These are phyloP conservation scores for Pythium diclinum DNA, from an alignment of 352 stramenopile species.

Conservation along the genomic window DNA sequence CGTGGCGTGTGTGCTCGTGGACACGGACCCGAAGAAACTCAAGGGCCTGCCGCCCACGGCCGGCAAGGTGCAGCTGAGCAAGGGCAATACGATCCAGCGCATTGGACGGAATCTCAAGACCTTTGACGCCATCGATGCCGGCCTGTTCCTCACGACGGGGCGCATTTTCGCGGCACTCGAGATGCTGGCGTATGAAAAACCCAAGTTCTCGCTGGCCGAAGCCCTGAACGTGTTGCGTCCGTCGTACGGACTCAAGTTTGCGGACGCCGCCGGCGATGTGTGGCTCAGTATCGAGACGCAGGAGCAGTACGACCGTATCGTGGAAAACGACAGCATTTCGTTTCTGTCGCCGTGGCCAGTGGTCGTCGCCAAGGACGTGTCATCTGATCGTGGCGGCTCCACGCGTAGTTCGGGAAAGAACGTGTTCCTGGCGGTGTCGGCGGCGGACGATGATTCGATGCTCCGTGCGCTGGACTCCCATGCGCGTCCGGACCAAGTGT, in stretches of 20 bases:
- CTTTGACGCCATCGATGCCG: conserved; percentile 76
- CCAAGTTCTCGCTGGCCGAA: conserved; percentile 81
- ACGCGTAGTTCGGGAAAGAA: conserved; percentile 45
- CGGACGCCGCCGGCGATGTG: conserved; percentile 53
- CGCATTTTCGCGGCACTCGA: conserved; percentile 78
- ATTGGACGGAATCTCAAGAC: conserved; percentile 70
- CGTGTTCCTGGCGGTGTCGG: conserved; percentile 74
- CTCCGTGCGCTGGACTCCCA: conserved; percentile 63
- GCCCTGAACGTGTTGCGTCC: conserved; percentile 78
- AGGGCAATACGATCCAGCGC: conserved; percentile 49
- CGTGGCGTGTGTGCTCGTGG: conserved; percentile 73
- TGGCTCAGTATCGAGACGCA: conserved; percentile 84
- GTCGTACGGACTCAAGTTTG: conserved; percentile 74
- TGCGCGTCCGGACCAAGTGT: conserved; percentile 44
- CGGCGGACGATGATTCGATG: conserved; percentile 71
- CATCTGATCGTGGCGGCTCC: conserved; percentile 7
- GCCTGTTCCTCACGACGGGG: conserved; percentile 67
- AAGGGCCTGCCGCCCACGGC: conserved; percentile 57
- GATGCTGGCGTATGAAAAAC: conserved; percentile 80
- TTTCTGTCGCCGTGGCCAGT: conserved; percentile 71
- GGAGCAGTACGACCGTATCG: conserved; percentile 54
- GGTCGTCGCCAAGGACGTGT: conserved; percentile 68
- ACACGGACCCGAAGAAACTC: conserved; percentile 62
- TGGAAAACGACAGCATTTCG: conserved; percentile 54
- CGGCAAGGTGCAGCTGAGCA: conserved; percentile 61